These are phyloP conservation scores for Rhododendron ovatum DNA, from an alignment of 148 eudicot species.

Conservation along the genomic window DNA sequence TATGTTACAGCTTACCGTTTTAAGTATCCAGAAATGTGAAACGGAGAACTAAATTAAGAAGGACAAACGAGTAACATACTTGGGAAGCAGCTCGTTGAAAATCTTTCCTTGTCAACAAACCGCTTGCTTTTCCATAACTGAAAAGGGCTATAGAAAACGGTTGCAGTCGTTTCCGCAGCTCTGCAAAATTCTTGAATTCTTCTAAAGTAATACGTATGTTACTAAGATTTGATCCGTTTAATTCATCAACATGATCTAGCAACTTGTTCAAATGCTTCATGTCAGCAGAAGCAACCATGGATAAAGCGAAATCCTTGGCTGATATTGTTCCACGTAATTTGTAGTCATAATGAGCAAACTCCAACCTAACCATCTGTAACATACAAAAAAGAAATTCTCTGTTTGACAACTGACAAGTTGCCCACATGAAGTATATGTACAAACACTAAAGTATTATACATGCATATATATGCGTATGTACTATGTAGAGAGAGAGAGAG, in stretches of 20 bases:
- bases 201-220: conserved; percentile 39
- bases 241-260: conserved; percentile 57
- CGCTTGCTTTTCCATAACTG: conserved; percentile 47
- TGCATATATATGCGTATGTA: too few species aligned
- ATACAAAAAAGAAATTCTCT: neutral
- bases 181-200: conserved; percentile 53
- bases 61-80: conserved; percentile 29
- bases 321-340: conserved; percentile 48
- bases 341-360: conserved; percentile 64
- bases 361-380: conserved; percentile 50
- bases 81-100: conserved; percentile 68
- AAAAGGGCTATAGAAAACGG: conserved; percentile 58
- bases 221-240: conserved; percentile 37
- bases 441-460: neutral
- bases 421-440: neutral
- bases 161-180: conserved; percentile 47
- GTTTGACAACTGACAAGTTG: neutral
- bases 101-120: conserved; percentile 51
- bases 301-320: conserved; percentile 69
- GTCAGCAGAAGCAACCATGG: conserved; percentile 79
- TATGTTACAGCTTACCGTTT: neutral
- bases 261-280: conserved; percentile 48
- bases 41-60: neutral
- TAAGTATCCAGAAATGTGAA: neutral
- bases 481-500: neutral